Evolutionary conservation across 2,329 filamentous ascomycete genomes (phyloP), one percentile per base, ranked within the genome.

Genomic region (Cladophialophora immunda): DNA sequence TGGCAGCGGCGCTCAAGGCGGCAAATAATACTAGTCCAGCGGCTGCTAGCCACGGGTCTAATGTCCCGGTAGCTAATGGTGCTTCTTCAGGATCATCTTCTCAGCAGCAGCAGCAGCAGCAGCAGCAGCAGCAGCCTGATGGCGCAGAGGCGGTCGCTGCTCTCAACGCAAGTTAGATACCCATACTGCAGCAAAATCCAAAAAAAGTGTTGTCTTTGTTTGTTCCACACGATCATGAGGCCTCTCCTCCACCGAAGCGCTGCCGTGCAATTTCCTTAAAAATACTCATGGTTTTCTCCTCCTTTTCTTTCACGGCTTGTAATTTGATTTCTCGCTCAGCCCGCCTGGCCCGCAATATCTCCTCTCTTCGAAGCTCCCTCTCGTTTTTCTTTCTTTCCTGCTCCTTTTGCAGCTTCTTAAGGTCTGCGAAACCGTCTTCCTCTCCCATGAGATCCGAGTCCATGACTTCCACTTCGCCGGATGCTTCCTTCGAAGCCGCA

Each of bases 201-300:
- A 36, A 13, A 29, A 41, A 19, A 29, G 27, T 58, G 55, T 58
- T 50, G n/a, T 50, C n/a, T 6, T 50, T 50, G 25, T 50, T 11
- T 5, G 13, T 13, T 13, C 19, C 45, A 3, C 9, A 11, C 11
- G 15, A 3, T 50, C 45, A 50, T 25, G 45, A 13, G 11, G 19
- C 38, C 7, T 62, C 57, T 38, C 62, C 65, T 15, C 68, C 68
- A 29, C 92, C 92, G 84, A 92, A 97, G 70, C 92, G 85, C 80
- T 92, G 87, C 80, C 86, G 90, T 17, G 93, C 94, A 79, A 98
- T 80, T 73, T 89, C 87, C 79, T 85, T 90, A 75, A 98, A 75
- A 85, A 92, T 93, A 57, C 87, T 87, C 84, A 97, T 92, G 1
- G 93, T 97, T 75, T 88, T 88, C 70, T 93, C 90, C 79, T 98